Evolutionary conservation across 2,329 filamentous ascomycete species (phyloP), one percentile per base, ranked within the genome.

Genomic region (Xylariaceae sp.): DNA sequence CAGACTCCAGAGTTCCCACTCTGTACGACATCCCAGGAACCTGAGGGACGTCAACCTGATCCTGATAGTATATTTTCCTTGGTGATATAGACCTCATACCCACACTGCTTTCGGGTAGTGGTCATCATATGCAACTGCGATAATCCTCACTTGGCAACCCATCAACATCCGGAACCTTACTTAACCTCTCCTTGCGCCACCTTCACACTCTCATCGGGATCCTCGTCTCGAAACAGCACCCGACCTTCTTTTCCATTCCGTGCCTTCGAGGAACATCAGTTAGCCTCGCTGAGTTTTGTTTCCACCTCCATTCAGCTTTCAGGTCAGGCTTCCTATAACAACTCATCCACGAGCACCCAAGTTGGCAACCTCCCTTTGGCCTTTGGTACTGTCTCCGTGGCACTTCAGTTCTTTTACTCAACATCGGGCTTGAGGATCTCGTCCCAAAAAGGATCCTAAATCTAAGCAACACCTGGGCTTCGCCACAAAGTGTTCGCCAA

Each of bases 71-170:
- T 55, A 52, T 45, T 44, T 47, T 43, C 45, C 30, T 47, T 41
- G 43, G 49, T 52, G 51, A 48, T 51, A 53, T 45, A 49, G 48
- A 47, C 49, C 45, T 48, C 11, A 52, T 52, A 50, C 49, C 44
- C 50, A 43, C 35, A 34, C 33, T 34, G 12, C 19, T 34, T 30
- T 37, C 40, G 33, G 40, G 37, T 45, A 40, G 44, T 35, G 24
- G 44, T 38, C 44, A 42, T 44, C 44, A 41, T 37, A 37, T 35
- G 41, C 41, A 41, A 40, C 51, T 43, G 42, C 47, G 47, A 47
- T 43, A 48, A 33, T 41, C 42, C 39, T 51, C 45, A 48, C 37
- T 43, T 33, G 36, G 34, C 33, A 36, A 35, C 32, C 29, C 36
- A 38, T 42, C 39, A 37, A 41, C 37, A 49, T 47, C 48, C 39